phyloP scores from a whole-genome alignment of 148 eudicot species.

The Silene uniflora region DNA sequence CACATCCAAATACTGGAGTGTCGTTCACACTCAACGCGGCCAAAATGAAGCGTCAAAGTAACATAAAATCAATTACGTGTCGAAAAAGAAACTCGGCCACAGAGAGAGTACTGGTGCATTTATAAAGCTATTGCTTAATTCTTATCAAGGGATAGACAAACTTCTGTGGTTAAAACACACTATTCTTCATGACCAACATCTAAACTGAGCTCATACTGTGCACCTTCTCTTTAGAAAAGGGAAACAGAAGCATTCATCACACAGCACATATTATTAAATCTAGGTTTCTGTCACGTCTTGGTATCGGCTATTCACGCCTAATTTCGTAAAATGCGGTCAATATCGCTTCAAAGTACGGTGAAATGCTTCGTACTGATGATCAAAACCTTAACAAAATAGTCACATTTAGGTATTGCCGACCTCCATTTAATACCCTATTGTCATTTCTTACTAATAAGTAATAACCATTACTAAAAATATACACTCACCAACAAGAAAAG shows the following conservation, averaged over 20 bases:
- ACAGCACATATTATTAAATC: neutral
- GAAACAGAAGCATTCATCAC: neutral
- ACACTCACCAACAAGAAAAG: constrained; percentile 80
- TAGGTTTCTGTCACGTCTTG: neutral
- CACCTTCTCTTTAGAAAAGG: neutral
- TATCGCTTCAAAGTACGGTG: neutral
- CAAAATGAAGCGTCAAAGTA: neutral
- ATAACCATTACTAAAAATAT: neutral
- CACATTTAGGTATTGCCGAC: neutral
- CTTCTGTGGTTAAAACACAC: constrained; percentile 3
- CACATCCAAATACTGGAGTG: neutral
- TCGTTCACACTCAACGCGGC: neutral
- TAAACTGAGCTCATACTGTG: neutral
- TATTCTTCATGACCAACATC: constrained; percentile 11
- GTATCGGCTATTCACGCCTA: neutral
- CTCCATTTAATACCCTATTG: neutral
- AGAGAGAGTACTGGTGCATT: no score
- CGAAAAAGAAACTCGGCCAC: no score
- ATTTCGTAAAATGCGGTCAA: neutral
- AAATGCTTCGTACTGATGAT: neutral
- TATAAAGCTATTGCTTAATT: neutral
- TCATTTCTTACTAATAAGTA: neutral
- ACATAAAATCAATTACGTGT: neutral
- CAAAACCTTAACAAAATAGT: neutral
- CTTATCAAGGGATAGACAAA: constrained; percentile 8